A percentile compares a stretch with the other conserved stretches of the same genome.
Conservation (phyloP, 345 rosid species). For the Arabis alpina region DNA sequence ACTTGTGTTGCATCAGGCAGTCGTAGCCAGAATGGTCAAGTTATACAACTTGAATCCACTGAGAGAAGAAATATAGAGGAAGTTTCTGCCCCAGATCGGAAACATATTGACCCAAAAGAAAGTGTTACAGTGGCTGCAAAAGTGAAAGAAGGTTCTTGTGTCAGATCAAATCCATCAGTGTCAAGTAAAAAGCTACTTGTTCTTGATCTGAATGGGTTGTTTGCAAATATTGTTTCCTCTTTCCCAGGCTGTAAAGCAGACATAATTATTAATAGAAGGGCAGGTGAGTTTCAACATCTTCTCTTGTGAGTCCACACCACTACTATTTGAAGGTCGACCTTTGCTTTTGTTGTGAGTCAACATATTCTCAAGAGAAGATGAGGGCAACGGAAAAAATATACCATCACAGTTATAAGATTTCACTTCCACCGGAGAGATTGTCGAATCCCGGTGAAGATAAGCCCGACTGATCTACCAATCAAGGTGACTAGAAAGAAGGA, state of each 20-base stretch:
- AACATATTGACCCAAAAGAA: neutral
- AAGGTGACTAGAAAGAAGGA: conserved; percentile 85
- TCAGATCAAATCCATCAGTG: neutral
- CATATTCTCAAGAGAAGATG: too few relatives aligned
- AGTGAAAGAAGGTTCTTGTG: neutral
- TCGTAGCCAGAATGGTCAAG: too few relatives aligned
- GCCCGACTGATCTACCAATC: conserved; percentile 89
- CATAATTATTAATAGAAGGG: conserved; percentile 50
- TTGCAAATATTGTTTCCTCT: conserved; percentile 65
- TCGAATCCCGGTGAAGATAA: conserved; percentile 88
- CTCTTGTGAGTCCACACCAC: neutral
- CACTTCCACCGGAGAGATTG: conserved; percentile 91
- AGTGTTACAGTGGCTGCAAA: neutral
- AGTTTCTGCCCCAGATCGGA: conserved; percentile 2
- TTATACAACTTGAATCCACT: too few relatives aligned
- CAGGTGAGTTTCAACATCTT: conserved; percentile 72
- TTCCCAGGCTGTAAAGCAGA: conserved; percentile 54
- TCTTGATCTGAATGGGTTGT: conserved; percentile 91
- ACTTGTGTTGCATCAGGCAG: too few relatives aligned
- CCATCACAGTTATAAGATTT: conserved; percentile 36
- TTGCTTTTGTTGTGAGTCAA: too few relatives aligned
- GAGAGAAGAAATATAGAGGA: too few relatives aligned
- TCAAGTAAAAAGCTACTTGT: conserved; percentile 64
- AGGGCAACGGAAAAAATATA: conserved; percentile 11
- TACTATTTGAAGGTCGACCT: conserved; percentile 1